Conservation (phyloP, 2,329 filamentous ascomycete genomes). For the Ascocoryne sarcoides region DNA sequence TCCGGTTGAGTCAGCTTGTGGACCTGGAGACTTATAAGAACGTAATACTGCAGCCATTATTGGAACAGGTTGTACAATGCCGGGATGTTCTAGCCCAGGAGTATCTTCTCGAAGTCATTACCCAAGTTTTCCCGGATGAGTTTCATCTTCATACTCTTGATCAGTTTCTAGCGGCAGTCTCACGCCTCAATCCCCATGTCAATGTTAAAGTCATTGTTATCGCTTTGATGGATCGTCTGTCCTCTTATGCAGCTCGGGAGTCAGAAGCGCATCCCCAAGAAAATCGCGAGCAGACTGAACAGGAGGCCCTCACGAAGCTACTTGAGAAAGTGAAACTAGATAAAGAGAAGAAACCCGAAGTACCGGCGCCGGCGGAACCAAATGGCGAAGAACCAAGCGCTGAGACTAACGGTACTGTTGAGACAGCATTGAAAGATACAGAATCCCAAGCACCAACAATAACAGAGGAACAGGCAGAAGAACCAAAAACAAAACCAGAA, state of each 20-base stretch:
- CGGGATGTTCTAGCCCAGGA: conserved; percentile 95
- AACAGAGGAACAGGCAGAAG: conserved; percentile 20
- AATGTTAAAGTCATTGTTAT: conserved; percentile 98
- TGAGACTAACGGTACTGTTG: conserved; percentile 30
- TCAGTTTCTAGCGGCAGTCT: conserved; percentile 87
- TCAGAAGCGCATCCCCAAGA: conserved; percentile 61
- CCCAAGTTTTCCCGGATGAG: conserved; percentile 97
- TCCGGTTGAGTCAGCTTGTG: conserved; percentile 88
- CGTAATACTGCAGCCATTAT: conserved; percentile 74
- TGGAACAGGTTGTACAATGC: conserved; percentile 97
- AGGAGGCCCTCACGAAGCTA: conserved; percentile 71
- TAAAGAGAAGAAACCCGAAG: conserved; percentile 38
- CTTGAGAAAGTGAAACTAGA: conserved; percentile 69
- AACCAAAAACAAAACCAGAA: conserved; percentile 28
- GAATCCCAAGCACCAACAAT: conserved; percentile 1
- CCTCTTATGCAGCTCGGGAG: conserved; percentile 88
- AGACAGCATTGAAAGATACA: conserved; percentile 2
- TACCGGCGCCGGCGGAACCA: conserved; percentile 19
- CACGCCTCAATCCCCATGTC: conserved; percentile 87
- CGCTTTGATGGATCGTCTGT: conserved; percentile 92
- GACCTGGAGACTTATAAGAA: conserved; percentile 92
- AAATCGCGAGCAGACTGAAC: conserved; percentile 68
- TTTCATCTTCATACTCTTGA: conserved; percentile 96
- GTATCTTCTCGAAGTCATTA: conserved; percentile 95
- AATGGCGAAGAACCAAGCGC: conserved; percentile 25